These are phyloP conservation scores for Prunella vulgaris DNA, from an alignment of 257 asterid species.

Conservation along the genomic window DNA sequence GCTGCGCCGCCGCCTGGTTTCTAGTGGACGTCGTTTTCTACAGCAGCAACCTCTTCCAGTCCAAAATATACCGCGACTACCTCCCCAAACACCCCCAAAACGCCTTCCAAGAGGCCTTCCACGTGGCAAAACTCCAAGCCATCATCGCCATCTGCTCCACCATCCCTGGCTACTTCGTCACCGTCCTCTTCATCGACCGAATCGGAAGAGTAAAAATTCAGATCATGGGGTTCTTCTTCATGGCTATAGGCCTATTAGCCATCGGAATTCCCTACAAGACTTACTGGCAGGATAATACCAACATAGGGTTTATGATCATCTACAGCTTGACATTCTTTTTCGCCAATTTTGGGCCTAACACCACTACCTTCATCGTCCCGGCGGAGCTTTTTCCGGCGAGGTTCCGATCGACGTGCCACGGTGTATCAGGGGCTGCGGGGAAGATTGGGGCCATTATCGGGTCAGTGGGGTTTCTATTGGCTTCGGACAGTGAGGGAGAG, in stretches of 20 bases:
- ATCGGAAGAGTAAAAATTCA: slow-evolving; percentile 54
- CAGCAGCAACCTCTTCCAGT: slow-evolving; percentile 48
- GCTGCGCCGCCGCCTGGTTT: slow-evolving; percentile 47
- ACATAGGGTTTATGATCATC: slow-evolving; percentile 36
- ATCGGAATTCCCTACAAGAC: slow-evolving; percentile 39
- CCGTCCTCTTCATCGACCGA: slow-evolving; percentile 52
- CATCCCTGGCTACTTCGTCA: slow-evolving; percentile 53
- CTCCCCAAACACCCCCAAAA: neutral
- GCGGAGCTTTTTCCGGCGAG: slow-evolving; percentile 63
- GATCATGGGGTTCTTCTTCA: slow-evolving; percentile 44
- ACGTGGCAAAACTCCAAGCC: slow-evolving; percentile 44
- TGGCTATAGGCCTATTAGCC: slow-evolving; percentile 36
- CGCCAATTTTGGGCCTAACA: slow-evolving; percentile 59
- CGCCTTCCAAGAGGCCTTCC: slow-evolving; percentile 42
- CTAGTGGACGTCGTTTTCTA: slow-evolving; percentile 50
- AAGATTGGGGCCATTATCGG: slow-evolving; percentile 49
- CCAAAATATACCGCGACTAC: slow-evolving; percentile 26
- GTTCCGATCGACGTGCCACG: slow-evolving; percentile 52
- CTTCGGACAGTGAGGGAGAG: slow-evolving; percentile 15
- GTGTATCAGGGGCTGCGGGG: slow-evolving; percentile 44
- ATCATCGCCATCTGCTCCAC: slow-evolving; percentile 46
- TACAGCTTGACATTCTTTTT: slow-evolving; percentile 47
- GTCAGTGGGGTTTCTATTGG: slow-evolving; percentile 43
- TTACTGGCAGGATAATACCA: slow-evolving; percentile 22
- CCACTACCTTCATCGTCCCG: slow-evolving; percentile 53